These are phyloP conservation scores for Glarea lozoyensis DNA, from an alignment of 495 filamentous ascomycete species.

Conservation along the genomic window DNA sequence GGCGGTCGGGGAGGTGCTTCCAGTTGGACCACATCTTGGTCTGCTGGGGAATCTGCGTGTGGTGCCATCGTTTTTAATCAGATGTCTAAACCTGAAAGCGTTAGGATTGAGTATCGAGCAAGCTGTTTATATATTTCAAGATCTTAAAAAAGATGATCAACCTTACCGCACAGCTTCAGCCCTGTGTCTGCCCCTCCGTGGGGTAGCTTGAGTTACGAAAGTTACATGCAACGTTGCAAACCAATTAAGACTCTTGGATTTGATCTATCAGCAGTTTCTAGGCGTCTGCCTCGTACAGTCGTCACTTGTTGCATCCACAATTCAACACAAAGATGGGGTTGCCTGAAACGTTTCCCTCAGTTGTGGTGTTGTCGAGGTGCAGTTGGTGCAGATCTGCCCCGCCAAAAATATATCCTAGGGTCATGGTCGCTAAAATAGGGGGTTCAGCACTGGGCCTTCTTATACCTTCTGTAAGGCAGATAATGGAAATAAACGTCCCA, in stretches of 20 bases:
- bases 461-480: too few relatives aligned
- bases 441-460: too few relatives aligned
- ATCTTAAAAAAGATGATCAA: too few relatives aligned
- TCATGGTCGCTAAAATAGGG: too few relatives aligned
- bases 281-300: not conserved
- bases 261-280: not conserved
- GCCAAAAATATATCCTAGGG: too few relatives aligned
- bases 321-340: too few relatives aligned
- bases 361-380: too few relatives aligned
- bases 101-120: not conserved
- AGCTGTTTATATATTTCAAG: not conserved
- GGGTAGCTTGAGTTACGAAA: not conserved
- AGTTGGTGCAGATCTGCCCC: too few relatives aligned
- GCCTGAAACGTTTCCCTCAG: too few relatives aligned
- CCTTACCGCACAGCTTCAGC: constrained; percentile 1
- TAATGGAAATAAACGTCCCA: too few relatives aligned
- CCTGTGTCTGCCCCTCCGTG: not conserved
- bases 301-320: too few relatives aligned
- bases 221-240: constrained; percentile 1
- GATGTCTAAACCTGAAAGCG: too few relatives aligned
- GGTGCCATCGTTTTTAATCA: constrained; percentile 14
- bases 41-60: constrained; percentile 15
- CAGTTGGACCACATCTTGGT: constrained; percentile 10
- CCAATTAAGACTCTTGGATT: not conserved
- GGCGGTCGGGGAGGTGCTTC: constrained; percentile 16